Conservation (phyloP, 345 rosid species). For the Pugionium dolabratum region DNA sequence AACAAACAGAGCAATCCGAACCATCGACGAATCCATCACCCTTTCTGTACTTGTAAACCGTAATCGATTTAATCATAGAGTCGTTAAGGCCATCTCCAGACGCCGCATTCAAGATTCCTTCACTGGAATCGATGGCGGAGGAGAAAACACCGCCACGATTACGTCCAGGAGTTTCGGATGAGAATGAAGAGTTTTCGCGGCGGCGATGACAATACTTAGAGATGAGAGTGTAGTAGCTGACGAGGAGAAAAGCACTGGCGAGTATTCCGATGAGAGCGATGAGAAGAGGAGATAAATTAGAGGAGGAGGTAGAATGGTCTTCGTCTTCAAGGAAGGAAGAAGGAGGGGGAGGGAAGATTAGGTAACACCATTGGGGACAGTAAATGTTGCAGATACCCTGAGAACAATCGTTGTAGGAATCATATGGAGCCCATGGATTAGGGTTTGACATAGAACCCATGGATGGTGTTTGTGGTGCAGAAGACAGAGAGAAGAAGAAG, state of each 20-base stretch:
- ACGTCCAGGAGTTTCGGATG: not conserved
- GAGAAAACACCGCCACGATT: slow-evolving; percentile 13
- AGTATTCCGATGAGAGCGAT: slow-evolving; percentile 72
- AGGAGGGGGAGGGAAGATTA: slow-evolving; percentile 77
- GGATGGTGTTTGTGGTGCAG: slow-evolving; percentile 20
- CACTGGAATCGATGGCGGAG: slow-evolving; percentile 25
- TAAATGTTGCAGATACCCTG: slow-evolving; percentile 74
- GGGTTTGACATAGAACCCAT: slow-evolving; percentile 39
- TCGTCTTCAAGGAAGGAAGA: slow-evolving; percentile 42
- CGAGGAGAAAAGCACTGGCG: slow-evolving; percentile 66
- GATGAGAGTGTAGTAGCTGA: slow-evolving; percentile 72
- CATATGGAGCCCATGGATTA: slow-evolving; percentile 49
- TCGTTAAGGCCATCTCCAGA: slow-evolving; percentile 61
- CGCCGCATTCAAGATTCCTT: not conserved
- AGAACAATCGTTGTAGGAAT: slow-evolving; percentile 71
- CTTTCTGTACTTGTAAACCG: slow-evolving; percentile 53
- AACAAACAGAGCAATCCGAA: slow-evolving; percentile 71
- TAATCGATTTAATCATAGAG: slow-evolving; percentile 54
- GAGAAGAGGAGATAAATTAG: slow-evolving; percentile 67
- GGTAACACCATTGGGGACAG: slow-evolving; percentile 88
- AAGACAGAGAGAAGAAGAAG: slow-evolving; percentile 11
- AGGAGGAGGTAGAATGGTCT: slow-evolving; percentile 40
- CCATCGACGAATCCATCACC: slow-evolving; percentile 62
- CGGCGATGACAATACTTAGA: slow-evolving; percentile 61
- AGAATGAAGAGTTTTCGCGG: slow-evolving; percentile 27